A percentile compares a stretch with the other conserved stretches of the same genome.
Conservation (phyloP, 352 stramenopile genomes). For the Phytophthora boehmeriae region DNA sequence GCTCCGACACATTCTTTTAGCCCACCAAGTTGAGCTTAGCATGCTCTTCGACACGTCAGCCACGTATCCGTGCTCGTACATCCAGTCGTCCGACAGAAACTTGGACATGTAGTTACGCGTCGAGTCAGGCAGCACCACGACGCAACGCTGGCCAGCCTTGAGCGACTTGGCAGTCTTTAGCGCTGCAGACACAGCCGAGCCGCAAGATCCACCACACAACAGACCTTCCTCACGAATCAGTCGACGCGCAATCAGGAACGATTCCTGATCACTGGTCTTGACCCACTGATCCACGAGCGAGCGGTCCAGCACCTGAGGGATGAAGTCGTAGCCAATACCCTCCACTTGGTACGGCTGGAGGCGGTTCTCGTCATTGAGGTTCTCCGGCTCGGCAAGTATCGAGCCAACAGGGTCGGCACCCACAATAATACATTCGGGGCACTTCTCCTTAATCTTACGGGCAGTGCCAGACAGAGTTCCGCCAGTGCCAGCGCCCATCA, state of each 20-base stretch:
- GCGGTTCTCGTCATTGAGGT: slow-evolving; percentile 93
- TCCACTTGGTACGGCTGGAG: slow-evolving; percentile 95
- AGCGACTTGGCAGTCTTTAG: slow-evolving; percentile 90
- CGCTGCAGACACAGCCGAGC: slow-evolving; percentile 87
- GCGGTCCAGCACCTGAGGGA: slow-evolving; percentile 94
- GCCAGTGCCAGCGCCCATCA: slow-evolving; percentile 94
- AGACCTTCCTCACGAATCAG: slow-evolving; percentile 96
- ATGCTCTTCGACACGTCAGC: slow-evolving; percentile 76
- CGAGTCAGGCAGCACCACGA: slow-evolving; percentile 96
- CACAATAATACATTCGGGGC: slow-evolving; percentile 85
- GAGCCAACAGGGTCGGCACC: slow-evolving; percentile 92
- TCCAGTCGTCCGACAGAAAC: slow-evolving; percentile 96
- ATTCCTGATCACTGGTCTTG: slow-evolving; percentile 94
- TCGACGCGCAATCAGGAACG: slow-evolving; percentile 92
- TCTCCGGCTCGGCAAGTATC: slow-evolving; percentile 93
- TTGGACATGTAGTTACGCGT: slow-evolving; percentile 99
- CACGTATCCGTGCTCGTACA: slow-evolving; percentile 88
- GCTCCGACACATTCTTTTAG: slow-evolving; percentile 92
- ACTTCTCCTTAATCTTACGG: slow-evolving; percentile 94
- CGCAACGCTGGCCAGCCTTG: slow-evolving; percentile 89
- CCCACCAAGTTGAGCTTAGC: slow-evolving; percentile 94
- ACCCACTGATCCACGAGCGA: slow-evolving; percentile 94
- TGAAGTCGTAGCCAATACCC: slow-evolving; percentile 98
- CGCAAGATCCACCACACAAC: slow-evolving; percentile 94
- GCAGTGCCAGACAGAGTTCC: slow-evolving; percentile 95